Percentiles rank a stretch among this genome's conserved stretches.
Conservation (phyloP, 2,329 filamentous ascomycete species). For the Aspergillus ochraceus region DNA sequence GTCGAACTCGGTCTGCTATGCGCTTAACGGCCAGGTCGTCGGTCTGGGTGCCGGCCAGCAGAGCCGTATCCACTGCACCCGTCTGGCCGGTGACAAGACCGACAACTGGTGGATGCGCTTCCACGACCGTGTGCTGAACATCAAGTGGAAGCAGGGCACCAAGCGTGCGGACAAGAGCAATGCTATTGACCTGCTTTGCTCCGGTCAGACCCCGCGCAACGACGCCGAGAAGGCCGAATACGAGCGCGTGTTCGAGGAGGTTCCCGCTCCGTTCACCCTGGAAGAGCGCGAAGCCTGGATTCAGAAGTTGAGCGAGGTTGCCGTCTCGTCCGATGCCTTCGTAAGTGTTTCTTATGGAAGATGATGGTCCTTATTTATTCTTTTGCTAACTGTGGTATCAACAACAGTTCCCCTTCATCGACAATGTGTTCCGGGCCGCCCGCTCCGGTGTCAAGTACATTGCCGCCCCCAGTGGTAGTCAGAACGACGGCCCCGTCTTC, state of each 20-base stretch:
- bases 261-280: constrained; percentile 76
- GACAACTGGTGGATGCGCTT: constrained; percentile 99
- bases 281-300: constrained; percentile 88
- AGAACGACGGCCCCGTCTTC: constrained; percentile 54
- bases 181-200: constrained; percentile 92
- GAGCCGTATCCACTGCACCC: constrained; percentile 96
- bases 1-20: constrained; percentile 98
- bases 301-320: constrained; percentile 71
- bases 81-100: constrained; percentile 94
- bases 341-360: constrained; percentile 54
- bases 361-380: neutral
- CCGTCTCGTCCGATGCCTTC: constrained; percentile 91
- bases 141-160: constrained; percentile 97
- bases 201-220: constrained; percentile 79
- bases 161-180: constrained; percentile 98
- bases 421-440: constrained; percentile 91
- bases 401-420: constrained; percentile 84
- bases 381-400: neutral
- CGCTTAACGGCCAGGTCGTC: constrained; percentile 87
- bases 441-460: constrained; percentile 94
- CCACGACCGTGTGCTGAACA: constrained; percentile 80
- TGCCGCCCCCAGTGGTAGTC: constrained; percentile 80
- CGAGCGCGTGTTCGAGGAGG: constrained; percentile 85
- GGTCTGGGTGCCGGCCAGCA: constrained; percentile 96
- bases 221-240: constrained; percentile 84